Conservation (phyloP, 257 asterid species). For the Petunia secreta region DNA sequence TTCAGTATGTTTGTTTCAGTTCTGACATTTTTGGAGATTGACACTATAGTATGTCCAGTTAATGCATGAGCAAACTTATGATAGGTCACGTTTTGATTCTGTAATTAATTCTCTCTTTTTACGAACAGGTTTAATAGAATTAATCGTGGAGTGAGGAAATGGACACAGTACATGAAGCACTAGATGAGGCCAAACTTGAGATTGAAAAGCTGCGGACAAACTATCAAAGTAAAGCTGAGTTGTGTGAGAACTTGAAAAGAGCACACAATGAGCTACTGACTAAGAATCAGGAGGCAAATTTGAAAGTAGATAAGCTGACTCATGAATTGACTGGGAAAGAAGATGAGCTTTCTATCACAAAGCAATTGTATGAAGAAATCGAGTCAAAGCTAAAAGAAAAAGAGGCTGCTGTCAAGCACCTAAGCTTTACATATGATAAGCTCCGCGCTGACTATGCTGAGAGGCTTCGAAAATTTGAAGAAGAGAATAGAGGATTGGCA, state of each 20-base stretch:
- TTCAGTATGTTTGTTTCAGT: background rate
- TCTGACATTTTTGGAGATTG: background rate
- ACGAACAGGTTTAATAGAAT: constrained; percentile 29
- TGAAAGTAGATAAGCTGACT: constrained; percentile 56
- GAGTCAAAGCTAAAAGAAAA: constrained; percentile 56
- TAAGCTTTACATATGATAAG: constrained; percentile 60
- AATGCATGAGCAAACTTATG: background rate
- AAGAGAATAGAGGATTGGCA: constrained; percentile 58
- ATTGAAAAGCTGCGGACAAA: constrained; percentile 59
- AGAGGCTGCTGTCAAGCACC: constrained; percentile 56
- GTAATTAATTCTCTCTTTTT: background rate
- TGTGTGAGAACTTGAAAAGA: constrained; percentile 66
- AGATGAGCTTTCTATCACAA: constrained; percentile 47
- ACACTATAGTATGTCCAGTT: background rate
- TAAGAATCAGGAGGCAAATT: constrained; percentile 61
- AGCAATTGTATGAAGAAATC: constrained; percentile 47
- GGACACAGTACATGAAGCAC: constrained; percentile 65
- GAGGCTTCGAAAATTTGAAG: constrained; percentile 54
- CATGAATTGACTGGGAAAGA: constrained; percentile 55
- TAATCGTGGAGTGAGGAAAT: constrained; percentile 40
- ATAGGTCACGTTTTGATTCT: background rate
- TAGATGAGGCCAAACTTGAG: constrained; percentile 79
- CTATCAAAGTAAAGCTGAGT: constrained; percentile 49
- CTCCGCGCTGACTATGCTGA: constrained; percentile 60
- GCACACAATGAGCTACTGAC: constrained; percentile 59